Evolutionary conservation across 2,329 filamentous ascomycete genomes (phyloP).

Genomic region (Phoma herbarum): DNA sequence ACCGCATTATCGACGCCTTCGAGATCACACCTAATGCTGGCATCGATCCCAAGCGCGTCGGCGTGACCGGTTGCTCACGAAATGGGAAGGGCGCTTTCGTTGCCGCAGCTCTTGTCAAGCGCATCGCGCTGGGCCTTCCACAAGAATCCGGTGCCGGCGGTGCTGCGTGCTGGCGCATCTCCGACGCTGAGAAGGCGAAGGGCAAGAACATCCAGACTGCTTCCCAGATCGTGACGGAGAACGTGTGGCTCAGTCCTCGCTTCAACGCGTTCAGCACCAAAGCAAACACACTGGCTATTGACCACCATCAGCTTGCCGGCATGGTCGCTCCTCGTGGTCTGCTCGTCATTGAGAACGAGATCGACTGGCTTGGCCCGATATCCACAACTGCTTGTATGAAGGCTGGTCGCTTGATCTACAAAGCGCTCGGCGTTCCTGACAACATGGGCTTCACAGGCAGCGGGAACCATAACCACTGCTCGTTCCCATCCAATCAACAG

Average conservation of each 20-base stretch:
- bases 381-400: conserved; percentile 67
- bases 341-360: conserved; percentile 65
- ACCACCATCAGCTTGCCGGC: conserved; percentile 67
- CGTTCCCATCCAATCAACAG: conserved; percentile 63
- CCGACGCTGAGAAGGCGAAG: conserved; percentile 56
- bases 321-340: conserved; percentile 65
- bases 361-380: conserved; percentile 67
- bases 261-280: conserved; percentile 63
- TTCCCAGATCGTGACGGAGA: conserved; percentile 66
- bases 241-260: conserved; percentile 68
- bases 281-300: conserved; percentile 60
- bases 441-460: conserved; percentile 67
- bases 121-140: conserved; percentile 68
- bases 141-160: conserved; percentile 69
- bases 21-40: conserved; percentile 57
- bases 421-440: conserved; percentile 61
- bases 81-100: conserved; percentile 72
- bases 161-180: conserved; percentile 66
- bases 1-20: conserved; percentile 67
- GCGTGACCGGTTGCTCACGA: conserved; percentile 70
- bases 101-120: conserved; percentile 66
- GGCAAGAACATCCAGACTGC: conserved; percentile 70
- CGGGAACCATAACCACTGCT: conserved; percentile 64
- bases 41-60: conserved; percentile 57
- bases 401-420: conserved; percentile 63